Base-by-base conservation (phyloP, 2,329 filamentous ascomycete species). In the Berkeleyomyces basicola region DNA sequence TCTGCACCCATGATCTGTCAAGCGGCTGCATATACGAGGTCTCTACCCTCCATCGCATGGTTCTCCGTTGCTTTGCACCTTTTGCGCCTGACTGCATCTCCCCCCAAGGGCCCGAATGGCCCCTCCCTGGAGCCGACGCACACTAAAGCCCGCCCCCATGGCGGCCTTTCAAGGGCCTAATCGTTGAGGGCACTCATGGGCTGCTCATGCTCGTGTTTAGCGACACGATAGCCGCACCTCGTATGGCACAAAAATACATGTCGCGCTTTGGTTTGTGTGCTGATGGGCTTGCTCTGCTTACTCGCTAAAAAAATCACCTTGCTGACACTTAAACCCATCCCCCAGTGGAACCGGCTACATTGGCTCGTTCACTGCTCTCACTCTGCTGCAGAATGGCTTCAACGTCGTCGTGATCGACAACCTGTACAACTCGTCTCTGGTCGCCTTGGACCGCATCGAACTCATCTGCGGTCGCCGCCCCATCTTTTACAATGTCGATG, bases 311-410 rank as follows among this genome's bases (percentile, higher is more conserved):
- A 58, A 60, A 10, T 9, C 43, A 11, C 43, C 14, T 36, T 37
- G 16, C 51, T 55, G 36, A 55, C 51, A 37, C 51, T 55, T 37
- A 1, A 55, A 16, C 51, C 39, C 51, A 31, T 6, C 51, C 7
- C 33, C n/a, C 39, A 96, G 93, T 82, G 93, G 93, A 71, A 96
- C 91, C 67, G 93, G 93, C 78, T 99, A 99, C 81, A 99, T 99
- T 75, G 93, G 93, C 73, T 97, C 92, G 59, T 97, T 97, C 80
- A 99, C 93, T 66, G 80, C 88, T 63, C 85, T 99, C 60, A 86
- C 90, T 61, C 88, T 99, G 36, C 88, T 99, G 68, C 82, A 96
- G 72, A 88, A 93, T 71, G 91, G 85, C 74, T 97, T 97, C 82
- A 86, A 97, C 74, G 93, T 99, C 67, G 87, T 99, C 73, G 90